A percentile compares a stretch with the other conserved stretches of the same genome.
These are phyloP conservation scores for Nakaseomyces bracarensis DNA, from an alignment of 1,139 yeast species.

Conservation along the genomic window DNA sequence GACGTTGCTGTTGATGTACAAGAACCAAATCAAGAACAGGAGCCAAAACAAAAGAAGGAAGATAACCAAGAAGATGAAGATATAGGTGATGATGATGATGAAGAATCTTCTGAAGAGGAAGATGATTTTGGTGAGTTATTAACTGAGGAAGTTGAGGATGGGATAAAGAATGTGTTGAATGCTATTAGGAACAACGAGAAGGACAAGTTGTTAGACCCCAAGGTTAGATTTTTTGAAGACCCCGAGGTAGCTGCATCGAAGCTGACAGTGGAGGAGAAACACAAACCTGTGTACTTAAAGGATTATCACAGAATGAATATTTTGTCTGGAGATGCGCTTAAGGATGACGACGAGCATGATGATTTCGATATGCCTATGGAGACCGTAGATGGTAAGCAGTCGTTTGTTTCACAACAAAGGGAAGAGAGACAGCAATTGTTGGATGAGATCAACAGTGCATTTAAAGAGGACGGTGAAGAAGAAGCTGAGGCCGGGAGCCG, in stretches of 20 bases:
- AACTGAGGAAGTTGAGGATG: conserved; percentile 78
- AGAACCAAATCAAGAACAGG: conserved; percentile 8
- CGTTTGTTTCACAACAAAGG: conserved; percentile 62
- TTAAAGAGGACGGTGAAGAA: conserved; percentile 26
- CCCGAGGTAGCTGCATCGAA: conserved; percentile 37
- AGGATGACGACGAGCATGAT: conserved; percentile 41
- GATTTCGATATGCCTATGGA: conserved; percentile 34
- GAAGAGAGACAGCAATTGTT: conserved; percentile 68
- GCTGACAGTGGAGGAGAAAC: conserved; percentile 33
- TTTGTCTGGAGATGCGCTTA: conserved; percentile 50
- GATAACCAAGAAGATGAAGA: conserved; percentile 13
- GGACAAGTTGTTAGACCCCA: conserved; percentile 53
- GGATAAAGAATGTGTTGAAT: conserved; percentile 61
- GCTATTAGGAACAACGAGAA: conserved; percentile 62
- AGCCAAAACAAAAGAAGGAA: conserved; percentile 9
- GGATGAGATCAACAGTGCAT: conserved; percentile 65
- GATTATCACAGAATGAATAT: conserved; percentile 86
- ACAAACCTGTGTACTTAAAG: conserved; percentile 79
- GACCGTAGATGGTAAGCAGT: conserved; percentile 53
- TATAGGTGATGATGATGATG: conserved; percentile 27
- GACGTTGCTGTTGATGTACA: conserved; percentile 10
- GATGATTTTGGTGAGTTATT: conserved; percentile 86
- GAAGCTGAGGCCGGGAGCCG: conserved; percentile 34
- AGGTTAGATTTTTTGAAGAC: conserved; percentile 63
- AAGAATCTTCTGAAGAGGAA: conserved; percentile 56